Evolutionary conservation across 176 grass and related monocot genomes (phyloP), one percentile per base, ranked within the genome.

Genomic region (Rhynchospora pubera): DNA sequence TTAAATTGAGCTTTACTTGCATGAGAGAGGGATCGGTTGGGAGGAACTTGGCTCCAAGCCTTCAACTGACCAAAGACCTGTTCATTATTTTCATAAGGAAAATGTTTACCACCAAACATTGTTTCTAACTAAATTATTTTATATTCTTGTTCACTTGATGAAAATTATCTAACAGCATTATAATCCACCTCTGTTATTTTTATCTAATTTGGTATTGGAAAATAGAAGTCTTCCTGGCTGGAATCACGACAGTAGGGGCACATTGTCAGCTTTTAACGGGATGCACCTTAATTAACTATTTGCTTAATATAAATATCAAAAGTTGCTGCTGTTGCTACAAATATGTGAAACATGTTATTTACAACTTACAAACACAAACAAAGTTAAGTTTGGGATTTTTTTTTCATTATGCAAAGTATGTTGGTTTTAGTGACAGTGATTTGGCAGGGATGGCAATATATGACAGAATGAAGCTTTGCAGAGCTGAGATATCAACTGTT

Each of bases 391-490:
- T 32, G 48, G 71, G 71, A 73, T 24, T 23, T 51, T 22, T 56
- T 76, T 45, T 48, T 3, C 28, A 10, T 51, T 9, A 1, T 11
- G 32, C 34, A 65, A 66, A 64, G 72, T 15, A 56, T 77, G 23
- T 68, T 70, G 77, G 23, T 51, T 79, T 79, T 73, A 57, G 63
- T 65, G 43, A 22, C 13, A 7, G 2, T 73, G 48, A 23, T 64
- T 82, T 76, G 72, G 52, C 84, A 98, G 95, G 95, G 78, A 98
- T 98, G 95, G 95, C 89, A 55, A 84, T 98, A 83, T 98, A 98
- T 90, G 95, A 98, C 65, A 92, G 88, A 56, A 98, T 98, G 92
- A 98, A 94, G 89, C 86, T 98, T 79, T 98, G 95, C 81, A 98
- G 94, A 84, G 90, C 92, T 89, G 92, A 98, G 80, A 77, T 98